A percentile compares a stretch with the other conserved stretches of the same genome.
Conservation (phyloP, 345 rosid species). For the Hibiscus syriacus region DNA sequence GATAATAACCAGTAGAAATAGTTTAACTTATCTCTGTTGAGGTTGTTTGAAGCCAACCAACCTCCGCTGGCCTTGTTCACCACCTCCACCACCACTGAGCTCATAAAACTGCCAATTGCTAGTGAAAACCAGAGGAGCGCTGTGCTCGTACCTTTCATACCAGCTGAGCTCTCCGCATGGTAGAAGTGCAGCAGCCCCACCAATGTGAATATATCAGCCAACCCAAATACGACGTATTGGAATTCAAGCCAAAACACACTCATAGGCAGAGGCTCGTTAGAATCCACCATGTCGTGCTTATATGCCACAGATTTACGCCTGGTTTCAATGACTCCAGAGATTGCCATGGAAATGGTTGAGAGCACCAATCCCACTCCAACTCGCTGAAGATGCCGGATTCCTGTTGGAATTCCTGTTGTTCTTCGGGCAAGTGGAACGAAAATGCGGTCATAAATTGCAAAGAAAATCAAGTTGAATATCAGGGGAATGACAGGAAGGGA, state of each 20-base stretch:
- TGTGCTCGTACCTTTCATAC: conserved; percentile 48
- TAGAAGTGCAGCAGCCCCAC: conserved; percentile 51
- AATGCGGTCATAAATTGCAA: conserved; percentile 48
- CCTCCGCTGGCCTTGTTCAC: conserved; percentile 52
- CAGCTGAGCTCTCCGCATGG: conserved; percentile 47
- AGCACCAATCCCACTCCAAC: conserved; percentile 44
- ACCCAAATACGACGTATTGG: conserved; percentile 47
- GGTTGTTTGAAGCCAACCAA: conserved; percentile 24
- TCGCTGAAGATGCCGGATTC: conserved; percentile 48
- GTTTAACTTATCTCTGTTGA: conserved; percentile 20
- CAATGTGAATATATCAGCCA: conserved; percentile 52
- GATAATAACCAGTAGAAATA: conserved; percentile 9
- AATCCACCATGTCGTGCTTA: conserved; percentile 43
- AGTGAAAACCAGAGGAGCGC: conserved; percentile 48
- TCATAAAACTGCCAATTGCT: conserved; percentile 47
- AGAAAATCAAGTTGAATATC: conserved; percentile 34
- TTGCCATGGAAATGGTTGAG: conserved; percentile 48
- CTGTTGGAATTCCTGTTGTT: conserved; percentile 48
- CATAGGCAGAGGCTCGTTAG: conserved; percentile 40
- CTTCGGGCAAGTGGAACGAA: conserved; percentile 46
- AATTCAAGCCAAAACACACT: no score
- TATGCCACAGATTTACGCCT: conserved; percentile 38
- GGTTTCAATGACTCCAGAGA: conserved; percentile 46
- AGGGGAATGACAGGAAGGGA: conserved; percentile 52
- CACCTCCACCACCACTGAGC: conserved; percentile 44